Evolutionary conservation across 2,329 filamentous ascomycete species (phyloP).

Genomic region (Trichophyton verrucosum): DNA sequence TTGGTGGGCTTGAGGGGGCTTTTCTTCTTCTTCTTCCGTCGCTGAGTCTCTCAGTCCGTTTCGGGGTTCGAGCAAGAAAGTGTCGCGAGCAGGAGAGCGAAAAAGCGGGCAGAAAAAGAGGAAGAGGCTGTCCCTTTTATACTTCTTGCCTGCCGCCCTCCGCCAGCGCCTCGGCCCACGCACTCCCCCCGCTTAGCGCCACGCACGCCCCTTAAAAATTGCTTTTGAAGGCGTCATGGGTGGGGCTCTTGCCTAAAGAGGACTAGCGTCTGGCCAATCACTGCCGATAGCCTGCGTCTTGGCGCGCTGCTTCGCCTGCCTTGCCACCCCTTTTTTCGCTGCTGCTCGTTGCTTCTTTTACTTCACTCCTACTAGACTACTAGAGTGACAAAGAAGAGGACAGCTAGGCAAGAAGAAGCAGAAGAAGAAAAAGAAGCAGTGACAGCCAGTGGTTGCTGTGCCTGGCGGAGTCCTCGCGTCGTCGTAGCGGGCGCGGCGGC

Average conservation of each 20-base stretch:
- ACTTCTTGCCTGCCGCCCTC: conserved; percentile 8
- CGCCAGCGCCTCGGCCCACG: conserved; percentile 3
- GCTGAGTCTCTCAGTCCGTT: background rate
- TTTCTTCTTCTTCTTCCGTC: background rate
- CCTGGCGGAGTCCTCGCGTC: too few species aligned
- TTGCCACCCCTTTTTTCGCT: conserved; percentile 7
- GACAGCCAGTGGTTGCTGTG: too few species aligned
- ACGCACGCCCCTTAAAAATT: conserved; percentile 9
- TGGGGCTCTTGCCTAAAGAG: background rate
- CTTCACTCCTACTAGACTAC: background rate
- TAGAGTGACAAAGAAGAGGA: background rate
- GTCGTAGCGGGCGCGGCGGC: background rate
- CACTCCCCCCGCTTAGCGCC: conserved; percentile 7
- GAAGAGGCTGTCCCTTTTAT: conserved; percentile 14
- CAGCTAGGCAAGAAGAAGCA: background rate
- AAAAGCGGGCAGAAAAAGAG: conserved; percentile 11
- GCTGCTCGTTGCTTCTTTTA: background rate
- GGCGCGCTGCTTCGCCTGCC: background rate
- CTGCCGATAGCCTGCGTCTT: background rate
- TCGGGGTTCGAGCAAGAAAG: background rate
- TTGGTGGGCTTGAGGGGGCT: background rate
- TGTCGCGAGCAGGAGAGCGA: background rate
- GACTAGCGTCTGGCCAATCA: conserved; percentile 9
- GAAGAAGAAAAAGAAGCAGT: background rate
- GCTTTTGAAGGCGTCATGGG: conserved; percentile 2